Evolutionary conservation across 345 rosid species (phyloP), one percentile per base, ranked within the genome.

Genomic region (Ceriops decandra): DNA sequence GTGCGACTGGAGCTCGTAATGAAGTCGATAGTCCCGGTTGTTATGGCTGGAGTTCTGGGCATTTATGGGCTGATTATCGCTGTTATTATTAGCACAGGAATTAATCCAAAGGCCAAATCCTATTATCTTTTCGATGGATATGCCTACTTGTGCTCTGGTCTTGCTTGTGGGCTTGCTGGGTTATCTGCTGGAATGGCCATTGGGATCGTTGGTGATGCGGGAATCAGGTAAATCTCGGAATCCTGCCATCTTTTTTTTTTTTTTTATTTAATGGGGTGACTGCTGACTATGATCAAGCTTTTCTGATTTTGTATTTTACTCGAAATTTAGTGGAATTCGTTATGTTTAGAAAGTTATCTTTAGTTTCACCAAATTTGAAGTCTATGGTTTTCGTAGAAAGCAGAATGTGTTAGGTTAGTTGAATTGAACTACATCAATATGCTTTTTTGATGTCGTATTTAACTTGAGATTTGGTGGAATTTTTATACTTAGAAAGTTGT

Each of bases 1-100:
- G 64, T 71, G 74, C 26, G 74, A 38, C 64, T 35, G 2, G 74
- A 71, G 69, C 68, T 71, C 0, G 74, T 71, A 9, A 71, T 64
- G 74, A 64, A 71, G 49, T 64, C 74, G 11, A 71, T 46, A 26
- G 74, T 71, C 7, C 74, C 74, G 4, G 64, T 71, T 7, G 74
- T 71, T 63, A 71, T 71, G 74, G 74, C 64, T 47, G 74, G 74
- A 17, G 69, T 71, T 36, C 57, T 71, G 47, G 69, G 68, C 17
- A 71, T 71, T 31, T 71, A 71, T 21, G 74, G 69, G 7, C 64
- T 71, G 61, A 71, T 64, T 35, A 71, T 71, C 24, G 74, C 74
- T 36, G 63, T 71, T 28, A 71, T 71, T 54, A 71, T 71, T n/a
- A 64, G 74, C 56, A 64, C 59, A 11, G 74, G 64, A 16, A 71